Conservation (phyloP, 2,329 filamentous ascomycete genomes). For the Aspergillus chevalieri region DNA sequence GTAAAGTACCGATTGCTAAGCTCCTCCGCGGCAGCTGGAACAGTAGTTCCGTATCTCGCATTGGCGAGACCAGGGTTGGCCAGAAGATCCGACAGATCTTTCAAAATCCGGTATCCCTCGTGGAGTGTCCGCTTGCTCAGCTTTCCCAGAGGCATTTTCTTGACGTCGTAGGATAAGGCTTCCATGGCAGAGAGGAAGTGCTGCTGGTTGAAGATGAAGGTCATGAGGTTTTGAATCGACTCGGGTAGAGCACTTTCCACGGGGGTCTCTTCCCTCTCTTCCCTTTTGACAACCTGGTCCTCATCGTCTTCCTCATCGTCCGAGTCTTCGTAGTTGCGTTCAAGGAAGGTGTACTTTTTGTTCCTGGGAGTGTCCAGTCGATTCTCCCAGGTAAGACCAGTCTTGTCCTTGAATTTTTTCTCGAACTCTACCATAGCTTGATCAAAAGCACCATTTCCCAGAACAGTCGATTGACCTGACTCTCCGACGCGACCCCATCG, state of each 20-base stretch:
- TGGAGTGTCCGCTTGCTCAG: slow-evolving; percentile 72
- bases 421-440: slow-evolving; percentile 43
- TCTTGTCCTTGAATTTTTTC: slow-evolving; percentile 54
- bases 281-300: slow-evolving; percentile 26
- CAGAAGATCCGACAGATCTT: slow-evolving; percentile 66
- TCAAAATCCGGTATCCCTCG: slow-evolving; percentile 68
- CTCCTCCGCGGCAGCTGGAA: slow-evolving; percentile 47
- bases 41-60: slow-evolving; percentile 37
- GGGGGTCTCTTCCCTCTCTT: slow-evolving; percentile 32
- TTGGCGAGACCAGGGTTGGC: slow-evolving; percentile 46
- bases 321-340: slow-evolving; percentile 62
- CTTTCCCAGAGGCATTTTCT: slow-evolving; percentile 78
- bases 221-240: slow-evolving; percentile 63
- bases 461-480: slow-evolving; percentile 39
- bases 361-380: slow-evolving; percentile 45
- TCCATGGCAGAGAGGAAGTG: slow-evolving; percentile 57
- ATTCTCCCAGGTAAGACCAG: slow-evolving; percentile 47
- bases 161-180: slow-evolving; percentile 40
- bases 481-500: slow-evolving; percentile 73
- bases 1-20: slow-evolving; percentile 76
- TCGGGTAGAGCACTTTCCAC: slow-evolving; percentile 53
- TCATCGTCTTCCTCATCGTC: slow-evolving; percentile 43
- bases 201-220: slow-evolving; percentile 74
- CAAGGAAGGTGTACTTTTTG: slow-evolving; percentile 69
- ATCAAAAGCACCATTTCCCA: slow-evolving; percentile 34